Percentiles rank a stretch among this genome's conserved stretches.
phyloP scores from a whole-genome alignment of 176 grass and related monocot species.

The Urochloa ruziziensis region DNA sequence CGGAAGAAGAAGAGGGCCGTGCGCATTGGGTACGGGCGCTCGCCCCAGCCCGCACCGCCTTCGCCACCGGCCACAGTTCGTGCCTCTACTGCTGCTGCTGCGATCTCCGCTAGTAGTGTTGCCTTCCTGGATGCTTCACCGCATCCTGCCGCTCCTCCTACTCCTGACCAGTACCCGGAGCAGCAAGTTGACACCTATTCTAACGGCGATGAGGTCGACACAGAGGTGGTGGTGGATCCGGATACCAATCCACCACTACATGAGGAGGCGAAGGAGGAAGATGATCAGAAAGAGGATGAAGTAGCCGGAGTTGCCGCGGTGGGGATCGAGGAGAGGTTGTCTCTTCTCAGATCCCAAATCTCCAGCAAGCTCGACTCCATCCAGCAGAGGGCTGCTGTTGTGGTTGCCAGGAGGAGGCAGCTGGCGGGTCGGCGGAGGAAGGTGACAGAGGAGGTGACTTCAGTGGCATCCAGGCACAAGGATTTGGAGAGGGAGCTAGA shows the following conservation, averaged over 20 bases:
- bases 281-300: not conserved
- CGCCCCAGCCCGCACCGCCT: slow-evolving; percentile 24
- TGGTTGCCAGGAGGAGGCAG: slow-evolving; percentile 65
- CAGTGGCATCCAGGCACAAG: slow-evolving; percentile 43
- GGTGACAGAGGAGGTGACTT: slow-evolving; percentile 45
- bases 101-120: not conserved
- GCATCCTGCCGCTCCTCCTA: not conserved
- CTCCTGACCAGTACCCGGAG: not conserved
- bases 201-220: not conserved
- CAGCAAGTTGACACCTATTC: not conserved
- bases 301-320: not conserved
- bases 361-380: slow-evolving; percentile 57
- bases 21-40: slow-evolving; percentile 87
- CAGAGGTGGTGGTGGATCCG: slow-evolving; percentile 2
- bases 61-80: not conserved
- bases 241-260: slow-evolving; percentile 22
- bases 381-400: slow-evolving; percentile 45
- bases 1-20: slow-evolving; percentile 95
- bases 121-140: slow-evolving; percentile 22
- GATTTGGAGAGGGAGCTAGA: slow-evolving; percentile 91
- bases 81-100: not conserved
- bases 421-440: slow-evolving; percentile 56
- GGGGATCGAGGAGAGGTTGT: slow-evolving; percentile 58
- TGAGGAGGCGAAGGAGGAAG: slow-evolving; percentile 18
- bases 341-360: slow-evolving; percentile 65